Base-by-base conservation (phyloP, 1,284 basidiomycete species). In the Stygiomarasmius scandens region DNA sequence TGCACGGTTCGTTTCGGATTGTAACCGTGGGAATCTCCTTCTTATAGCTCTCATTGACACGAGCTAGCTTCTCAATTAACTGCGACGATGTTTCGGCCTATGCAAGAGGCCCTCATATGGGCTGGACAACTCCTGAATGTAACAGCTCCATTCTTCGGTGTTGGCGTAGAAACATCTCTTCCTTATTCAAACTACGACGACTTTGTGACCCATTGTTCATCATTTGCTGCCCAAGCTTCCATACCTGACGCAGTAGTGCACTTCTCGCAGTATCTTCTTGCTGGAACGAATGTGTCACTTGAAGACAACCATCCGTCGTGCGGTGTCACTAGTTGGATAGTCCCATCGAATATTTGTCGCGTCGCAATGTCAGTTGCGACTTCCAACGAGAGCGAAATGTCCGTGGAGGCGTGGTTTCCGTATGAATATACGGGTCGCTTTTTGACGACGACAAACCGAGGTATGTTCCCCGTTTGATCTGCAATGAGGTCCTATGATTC, bases 391-490 rank as follows among this genome's bases (percentile, higher is more conserved):
- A 64, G 64, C 52, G 61, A 60, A 19, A 66, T 66, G 62, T 58
- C 66, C 1, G 61, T 65, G 2, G 65, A 66, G 27, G 51, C 52
- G 6, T 68, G 63, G 64, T 58, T 59, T 46, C 44, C 56, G 3
- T 12, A 38, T 43, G 36, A 52, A 25, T 53, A 54, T 29, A 24
- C 51, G 38, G 67, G 66, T 1, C 62, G 67, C 1, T 65, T 69
- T 44, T 32, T 69, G 22, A 62, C 46, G 2, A 36, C 61, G 2
- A 68, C 66, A 14, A 68, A 68, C 49, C 61, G 63, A 29, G 67
- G 52, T 53, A 20, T 45, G 52, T 14, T 41, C 32, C 2, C 25
- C 22, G 25, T 41, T 5, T 32, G 36, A 27, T 27, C 44, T 19
- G 24, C 52, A 34, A n/a, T n/a, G n/a, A n/a, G n/a, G n/a, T n/a